Base-by-base conservation (phyloP, 768 basidiomycete genomes). In the Russula dissimulans region DNA sequence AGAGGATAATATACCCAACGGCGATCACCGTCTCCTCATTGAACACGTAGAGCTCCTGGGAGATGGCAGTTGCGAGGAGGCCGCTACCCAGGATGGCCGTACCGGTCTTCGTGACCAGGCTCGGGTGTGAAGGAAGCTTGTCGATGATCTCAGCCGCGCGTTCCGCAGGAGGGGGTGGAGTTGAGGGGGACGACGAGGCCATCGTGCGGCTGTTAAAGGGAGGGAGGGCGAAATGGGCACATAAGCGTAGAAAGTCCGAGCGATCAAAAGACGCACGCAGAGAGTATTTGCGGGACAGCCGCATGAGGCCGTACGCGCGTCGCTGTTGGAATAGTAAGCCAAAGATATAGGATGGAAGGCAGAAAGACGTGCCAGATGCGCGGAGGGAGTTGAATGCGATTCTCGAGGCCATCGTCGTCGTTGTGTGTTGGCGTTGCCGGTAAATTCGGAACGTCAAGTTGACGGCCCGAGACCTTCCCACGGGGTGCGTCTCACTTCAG, bases 21-120 rank as follows among this genome's bases (percentile, higher is more conserved):
- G 91, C 84, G 48, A 98, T 80, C 65, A 97, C 86, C 26, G 90
- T 85, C 79, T 98, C 97, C 74, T 97, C 95, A 73, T 97, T 97
- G 69, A 95, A 84, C 61, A 99, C 95, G 70, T 97, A 97, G 53
- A 98, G 84, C 76, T 99, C 95, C 71, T 93, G 89, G 14, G 93
- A 95, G 75, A 98, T 94, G 70, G 94, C 95, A 6, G 92, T 82
- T 15, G 95, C 95, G 57, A 86, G 77, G 61, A 91, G 78, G 69
- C 91, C 93, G 15, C 91, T 90, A 69, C 92, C 92, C 56, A 97
- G 84, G 69, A 97, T 79, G 69, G 93, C 88, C 54, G 89, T 83
- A 63, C 94, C 93, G 47, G 94, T 95, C 79, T 99, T 99, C 72
- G 93, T 92, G 79, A 95, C 80, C 74, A 97, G 80, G 71, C 84